These are phyloP conservation scores for Penicillium psychrosexuale DNA, from an alignment of 2,329 filamentous ascomycete species.

Conservation along the genomic window DNA sequence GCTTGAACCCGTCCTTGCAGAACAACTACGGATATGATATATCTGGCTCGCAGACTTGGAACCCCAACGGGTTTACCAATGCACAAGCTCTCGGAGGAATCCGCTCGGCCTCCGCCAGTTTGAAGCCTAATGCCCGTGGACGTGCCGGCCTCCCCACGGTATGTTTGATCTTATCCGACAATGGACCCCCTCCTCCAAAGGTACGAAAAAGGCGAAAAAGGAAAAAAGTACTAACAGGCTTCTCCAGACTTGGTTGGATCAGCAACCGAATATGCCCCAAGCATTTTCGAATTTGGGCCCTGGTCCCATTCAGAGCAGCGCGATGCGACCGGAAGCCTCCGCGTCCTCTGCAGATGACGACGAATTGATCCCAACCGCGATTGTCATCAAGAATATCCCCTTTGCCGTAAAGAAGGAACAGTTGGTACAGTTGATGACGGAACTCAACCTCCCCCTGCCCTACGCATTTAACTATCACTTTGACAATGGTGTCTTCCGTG, in stretches of 20 bases:
- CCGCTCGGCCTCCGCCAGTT: slow-evolving; percentile 55
- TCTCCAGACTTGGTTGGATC: slow-evolving; percentile 62
- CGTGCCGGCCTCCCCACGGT: slow-evolving; percentile 69
- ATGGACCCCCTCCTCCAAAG: not conserved
- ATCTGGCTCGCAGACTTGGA: slow-evolving; percentile 72
- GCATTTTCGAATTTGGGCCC: slow-evolving; percentile 47
- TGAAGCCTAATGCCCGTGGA: slow-evolving; percentile 56
- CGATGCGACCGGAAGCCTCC: slow-evolving; percentile 42
- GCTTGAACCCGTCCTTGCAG: slow-evolving; percentile 56
- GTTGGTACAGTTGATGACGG: slow-evolving; percentile 87
- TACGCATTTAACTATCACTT: slow-evolving; percentile 99
- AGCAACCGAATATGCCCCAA: slow-evolving; percentile 49
- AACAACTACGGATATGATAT: slow-evolving; percentile 68
- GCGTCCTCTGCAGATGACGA: slow-evolving; percentile 54
- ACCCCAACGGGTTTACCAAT: slow-evolving; percentile 67
- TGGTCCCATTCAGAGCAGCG: slow-evolving; percentile 40
- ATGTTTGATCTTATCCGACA: slow-evolving; percentile 41
- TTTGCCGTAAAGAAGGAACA: slow-evolving; percentile 98
- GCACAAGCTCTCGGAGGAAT: slow-evolving; percentile 62
- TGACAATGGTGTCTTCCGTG: slow-evolving; percentile 94
- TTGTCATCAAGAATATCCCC: slow-evolving; percentile 99
- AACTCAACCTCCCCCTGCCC: slow-evolving; percentile 86
- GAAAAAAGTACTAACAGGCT: not conserved
- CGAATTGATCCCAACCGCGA: slow-evolving; percentile 94
- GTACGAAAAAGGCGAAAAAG: not conserved